Evolutionary conservation across 139 green algal species (phyloP).

Genomic region (Chlorella sp.): DNA sequence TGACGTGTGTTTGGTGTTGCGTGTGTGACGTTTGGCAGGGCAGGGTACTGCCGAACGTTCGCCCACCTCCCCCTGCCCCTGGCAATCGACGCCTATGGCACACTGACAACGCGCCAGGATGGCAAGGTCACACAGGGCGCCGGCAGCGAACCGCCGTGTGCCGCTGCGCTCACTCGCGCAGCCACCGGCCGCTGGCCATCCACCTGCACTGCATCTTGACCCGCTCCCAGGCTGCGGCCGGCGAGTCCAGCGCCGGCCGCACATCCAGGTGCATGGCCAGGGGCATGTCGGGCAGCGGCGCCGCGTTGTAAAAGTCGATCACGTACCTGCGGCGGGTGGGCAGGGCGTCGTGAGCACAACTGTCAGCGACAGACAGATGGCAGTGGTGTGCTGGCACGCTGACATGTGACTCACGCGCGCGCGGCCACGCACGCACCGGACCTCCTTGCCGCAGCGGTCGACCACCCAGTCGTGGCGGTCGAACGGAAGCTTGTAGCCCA

Average conservation of each 20-base stretch:
- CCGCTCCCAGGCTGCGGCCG: conserved; percentile 64
- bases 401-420: not conserved
- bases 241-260: conserved; percentile 83
- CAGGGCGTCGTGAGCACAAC: not conserved
- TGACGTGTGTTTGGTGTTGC: no score
- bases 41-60: no score
- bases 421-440: conserved; percentile 39
- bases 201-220: conserved; percentile 60
- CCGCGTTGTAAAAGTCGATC: conserved; percentile 96
- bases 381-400: not conserved
- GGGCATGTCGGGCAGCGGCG: conserved; percentile 57
- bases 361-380: not conserved
- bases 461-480: conserved; percentile 96
- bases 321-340: conserved; percentile 68
- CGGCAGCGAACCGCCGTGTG: no score
- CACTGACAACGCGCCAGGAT: no score
- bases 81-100: no score
- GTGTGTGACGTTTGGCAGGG: no score
- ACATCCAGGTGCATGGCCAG: conserved; percentile 92
- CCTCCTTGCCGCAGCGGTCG: conserved; percentile 81
- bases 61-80: no score
- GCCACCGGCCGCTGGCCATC: conserved; percentile 51
- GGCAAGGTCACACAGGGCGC: no score
- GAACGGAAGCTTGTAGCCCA: conserved; percentile 93
- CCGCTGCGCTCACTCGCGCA: conserved; percentile 28